These are phyloP conservation scores for Rostrohypoxylon terebratum DNA, from an alignment of 495 filamentous ascomycete genomes.

Conservation along the genomic window DNA sequence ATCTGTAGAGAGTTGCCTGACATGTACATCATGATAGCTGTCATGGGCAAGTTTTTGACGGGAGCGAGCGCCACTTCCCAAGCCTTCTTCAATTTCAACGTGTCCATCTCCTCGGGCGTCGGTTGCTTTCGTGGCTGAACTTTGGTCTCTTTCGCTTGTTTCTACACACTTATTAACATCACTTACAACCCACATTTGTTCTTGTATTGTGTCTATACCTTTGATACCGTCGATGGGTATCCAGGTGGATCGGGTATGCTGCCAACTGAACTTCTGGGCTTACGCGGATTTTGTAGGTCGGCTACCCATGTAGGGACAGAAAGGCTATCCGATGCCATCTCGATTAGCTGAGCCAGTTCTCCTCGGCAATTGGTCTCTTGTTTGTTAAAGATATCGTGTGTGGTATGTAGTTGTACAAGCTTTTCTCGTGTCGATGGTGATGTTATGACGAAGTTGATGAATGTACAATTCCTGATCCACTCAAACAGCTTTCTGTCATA, in stretches of 20 bases:
- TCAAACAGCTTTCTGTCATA: constrained; percentile 14
- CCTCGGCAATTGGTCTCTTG: background rate
- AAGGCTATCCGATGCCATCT: constrained; percentile 36
- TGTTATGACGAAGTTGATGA: constrained; percentile 8
- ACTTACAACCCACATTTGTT: no score
- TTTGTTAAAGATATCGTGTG: background rate
- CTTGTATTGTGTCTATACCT: constrained; percentile 57
- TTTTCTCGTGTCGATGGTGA: constrained; percentile 10
- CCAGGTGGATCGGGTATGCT: constrained; percentile 89
- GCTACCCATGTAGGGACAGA: constrained; percentile 80
- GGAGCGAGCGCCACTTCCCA: constrained; percentile 98
- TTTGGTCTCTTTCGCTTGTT: constrained; percentile 60
- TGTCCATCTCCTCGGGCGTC: constrained; percentile 85
- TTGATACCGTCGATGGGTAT: constrained; percentile 70
- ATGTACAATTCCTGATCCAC: constrained; percentile 20
- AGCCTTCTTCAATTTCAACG: constrained; percentile 95
- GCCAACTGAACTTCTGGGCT: constrained; percentile 65
- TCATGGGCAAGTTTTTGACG: constrained; percentile 96
- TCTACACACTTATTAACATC: constrained; percentile 46
- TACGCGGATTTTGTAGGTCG: constrained; percentile 76
- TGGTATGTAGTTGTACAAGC: background rate
- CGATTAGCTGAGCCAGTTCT: background rate
- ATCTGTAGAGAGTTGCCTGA: constrained; percentile 98
- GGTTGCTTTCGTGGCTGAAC: constrained; percentile 64
- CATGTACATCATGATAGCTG: constrained; percentile 99